phyloP scores from a whole-genome alignment of 2,329 filamentous ascomycete genomes.

The Cercospora beticola region DNA sequence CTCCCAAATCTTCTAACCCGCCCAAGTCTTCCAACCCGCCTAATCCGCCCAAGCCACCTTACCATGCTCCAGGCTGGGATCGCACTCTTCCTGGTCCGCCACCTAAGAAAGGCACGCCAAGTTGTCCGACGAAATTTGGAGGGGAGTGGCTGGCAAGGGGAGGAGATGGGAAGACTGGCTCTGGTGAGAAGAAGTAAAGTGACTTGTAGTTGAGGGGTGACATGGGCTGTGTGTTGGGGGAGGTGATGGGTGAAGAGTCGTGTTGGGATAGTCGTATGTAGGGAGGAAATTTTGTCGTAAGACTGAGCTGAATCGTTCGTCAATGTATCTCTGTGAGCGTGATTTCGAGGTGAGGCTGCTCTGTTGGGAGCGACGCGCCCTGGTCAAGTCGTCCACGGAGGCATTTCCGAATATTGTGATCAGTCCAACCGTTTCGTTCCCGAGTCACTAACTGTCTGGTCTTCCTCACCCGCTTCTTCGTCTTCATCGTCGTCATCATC shows the following conservation, averaged over 20 bases:
- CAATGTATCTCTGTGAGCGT: too few relatives aligned
- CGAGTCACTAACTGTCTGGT: too few relatives aligned
- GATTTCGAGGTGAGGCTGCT: too few relatives aligned
- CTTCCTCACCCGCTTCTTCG: too few relatives aligned
- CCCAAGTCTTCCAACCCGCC: background rate
- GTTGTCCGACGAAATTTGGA: background rate
- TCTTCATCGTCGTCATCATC: too few relatives aligned
- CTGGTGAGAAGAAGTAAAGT: background rate
- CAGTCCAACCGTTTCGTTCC: too few relatives aligned
- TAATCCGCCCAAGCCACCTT: background rate
- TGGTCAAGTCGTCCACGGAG: too few relatives aligned
- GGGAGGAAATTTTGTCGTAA: too few relatives aligned
- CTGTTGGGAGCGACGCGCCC: too few relatives aligned
- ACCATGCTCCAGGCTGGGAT: background rate
- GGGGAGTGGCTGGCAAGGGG: background rate
- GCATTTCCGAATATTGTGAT: too few relatives aligned
- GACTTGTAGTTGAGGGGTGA: background rate
- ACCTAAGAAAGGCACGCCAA: background rate
- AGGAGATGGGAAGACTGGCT: background rate
- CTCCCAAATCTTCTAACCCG: background rate
- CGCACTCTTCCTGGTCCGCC: background rate
- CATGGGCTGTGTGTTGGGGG: background rate
- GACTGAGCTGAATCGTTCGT: too few relatives aligned
- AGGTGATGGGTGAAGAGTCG: background rate
- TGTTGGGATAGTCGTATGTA: background rate